phyloP scores from a whole-genome alignment of 2,329 filamentous ascomycete genomes.

The Ascochyta rabiei region DNA sequence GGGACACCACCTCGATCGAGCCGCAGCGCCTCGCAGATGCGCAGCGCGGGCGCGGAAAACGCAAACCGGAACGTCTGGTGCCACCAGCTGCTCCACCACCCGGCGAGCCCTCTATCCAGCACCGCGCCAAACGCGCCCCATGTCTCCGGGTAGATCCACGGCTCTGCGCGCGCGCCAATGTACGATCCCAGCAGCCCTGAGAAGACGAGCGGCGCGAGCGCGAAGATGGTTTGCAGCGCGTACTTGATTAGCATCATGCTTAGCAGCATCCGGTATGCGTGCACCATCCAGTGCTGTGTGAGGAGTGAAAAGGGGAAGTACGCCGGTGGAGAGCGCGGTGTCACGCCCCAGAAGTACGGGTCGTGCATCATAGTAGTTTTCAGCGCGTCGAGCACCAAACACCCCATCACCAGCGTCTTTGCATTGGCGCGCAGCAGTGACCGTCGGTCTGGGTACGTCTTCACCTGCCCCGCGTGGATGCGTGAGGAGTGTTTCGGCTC shows the following conservation, averaged over 20 bases:
- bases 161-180: slow-evolving; percentile 64
- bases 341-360: slow-evolving; percentile 72
- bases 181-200: slow-evolving; percentile 63
- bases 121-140: slow-evolving; percentile 63
- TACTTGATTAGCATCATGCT: slow-evolving; percentile 63
- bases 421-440: slow-evolving; percentile 44
- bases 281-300: slow-evolving; percentile 54
- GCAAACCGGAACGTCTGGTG: slow-evolving; percentile 85
- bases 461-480: slow-evolving; percentile 43
- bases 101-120: slow-evolving; percentile 72
- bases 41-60: slow-evolving; percentile 66
- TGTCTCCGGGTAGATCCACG: slow-evolving; percentile 66
- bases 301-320: slow-evolving; percentile 54
- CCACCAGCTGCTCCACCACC: slow-evolving; percentile 88
- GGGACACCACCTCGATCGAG: slow-evolving; percentile 41
- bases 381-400: slow-evolving; percentile 72
- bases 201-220: slow-evolving; percentile 66
- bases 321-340: slow-evolving; percentile 50
- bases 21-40: slow-evolving; percentile 46
- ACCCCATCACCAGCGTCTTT: slow-evolving; percentile 59
- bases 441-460: slow-evolving; percentile 42
- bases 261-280: slow-evolving; percentile 63
- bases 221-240: slow-evolving; percentile 67
- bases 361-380: slow-evolving; percentile 75
- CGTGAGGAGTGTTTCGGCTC: slow-evolving; percentile 29